Evolutionary conservation across 1,284 basidiomycete genomes (phyloP).

Genomic region (Boletus sp.): DNA sequence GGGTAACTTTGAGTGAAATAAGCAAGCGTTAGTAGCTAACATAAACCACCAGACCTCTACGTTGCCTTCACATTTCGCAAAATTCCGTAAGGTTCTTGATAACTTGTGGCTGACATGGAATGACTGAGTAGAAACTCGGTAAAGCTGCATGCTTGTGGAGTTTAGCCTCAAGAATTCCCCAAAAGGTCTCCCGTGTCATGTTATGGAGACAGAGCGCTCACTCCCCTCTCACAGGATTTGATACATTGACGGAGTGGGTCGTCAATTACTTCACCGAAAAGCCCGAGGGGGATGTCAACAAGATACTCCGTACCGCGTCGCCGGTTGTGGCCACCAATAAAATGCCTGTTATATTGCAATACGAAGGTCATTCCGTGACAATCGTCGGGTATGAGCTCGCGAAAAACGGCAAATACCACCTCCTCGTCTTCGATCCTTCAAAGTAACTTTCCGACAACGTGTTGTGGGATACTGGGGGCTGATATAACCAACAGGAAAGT

Average conservation of each 20-base stretch:
- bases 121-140: conserved; percentile 1
- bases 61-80: conserved; percentile 68
- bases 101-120: not conserved
- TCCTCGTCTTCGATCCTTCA: conserved; percentile 79
- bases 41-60: conserved; percentile 32
- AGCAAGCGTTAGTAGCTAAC: conserved; percentile 1
- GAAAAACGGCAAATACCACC: conserved; percentile 52
- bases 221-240: conserved; percentile 21
- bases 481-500: conserved; percentile 20
- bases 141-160: conserved; percentile 61
- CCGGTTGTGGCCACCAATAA: conserved; percentile 55
- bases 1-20: conserved; percentile 40
- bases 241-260: conserved; percentile 60
- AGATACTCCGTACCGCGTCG: conserved; percentile 44
- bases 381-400: conserved; percentile 77
- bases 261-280: conserved; percentile 57
- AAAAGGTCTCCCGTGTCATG: conserved; percentile 31
- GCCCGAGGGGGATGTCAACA: conserved; percentile 39
- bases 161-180: conserved; percentile 44
- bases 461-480: conserved; percentile 3
- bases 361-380: conserved; percentile 78
- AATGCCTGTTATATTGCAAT: conserved; percentile 80
- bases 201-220: not conserved
- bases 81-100: conserved; percentile 60
- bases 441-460: conserved; percentile 38